phyloP scores from a whole-genome alignment of 2,329 filamentous ascomycete genomes.

The Cladophialophora immunda region DNA sequence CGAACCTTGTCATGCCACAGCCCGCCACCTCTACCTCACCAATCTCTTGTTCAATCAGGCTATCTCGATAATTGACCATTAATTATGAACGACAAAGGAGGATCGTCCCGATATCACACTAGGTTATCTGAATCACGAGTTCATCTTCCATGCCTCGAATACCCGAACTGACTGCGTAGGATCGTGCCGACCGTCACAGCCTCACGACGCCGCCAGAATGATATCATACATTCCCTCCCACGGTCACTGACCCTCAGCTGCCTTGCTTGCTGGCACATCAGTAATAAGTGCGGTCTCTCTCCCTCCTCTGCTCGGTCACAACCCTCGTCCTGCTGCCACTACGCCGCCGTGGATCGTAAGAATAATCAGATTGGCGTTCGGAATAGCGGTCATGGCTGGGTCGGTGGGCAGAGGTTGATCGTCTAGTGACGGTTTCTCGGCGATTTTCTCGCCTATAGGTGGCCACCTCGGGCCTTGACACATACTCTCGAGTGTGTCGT shows the following conservation, averaged over 20 bases:
- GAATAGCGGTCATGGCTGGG: slow-evolving; percentile 29
- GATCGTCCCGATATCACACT: not conserved
- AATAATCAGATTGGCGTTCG: slow-evolving; percentile 17
- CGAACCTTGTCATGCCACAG: not conserved
- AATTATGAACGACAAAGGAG: not conserved
- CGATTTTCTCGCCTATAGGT: slow-evolving; percentile 35
- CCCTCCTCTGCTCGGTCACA: slow-evolving; percentile 31
- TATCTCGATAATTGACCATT: not conserved
- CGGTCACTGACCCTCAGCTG: not conserved
- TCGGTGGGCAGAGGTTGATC: slow-evolving; percentile 35
- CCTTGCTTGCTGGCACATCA: not conserved
- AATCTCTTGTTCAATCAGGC: not conserved
- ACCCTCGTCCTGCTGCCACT: slow-evolving; percentile 33
- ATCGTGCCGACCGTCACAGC: not conserved
- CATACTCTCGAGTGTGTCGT: slow-evolving; percentile 34
- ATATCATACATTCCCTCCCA: slow-evolving; percentile 1
- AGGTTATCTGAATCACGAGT: not conserved
- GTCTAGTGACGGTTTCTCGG: slow-evolving; percentile 33
- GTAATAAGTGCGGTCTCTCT: slow-evolving; percentile 27
- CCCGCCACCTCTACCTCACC: not conserved
- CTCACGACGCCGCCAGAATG: not conserved
- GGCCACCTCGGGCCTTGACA: slow-evolving; percentile 35
- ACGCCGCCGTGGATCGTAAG: slow-evolving; percentile 28
- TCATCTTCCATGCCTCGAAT: not conserved
- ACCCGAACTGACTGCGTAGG: not conserved